Conservation (phyloP, 116 monocot genomes). For the Trichopus zeylanicus region DNA sequence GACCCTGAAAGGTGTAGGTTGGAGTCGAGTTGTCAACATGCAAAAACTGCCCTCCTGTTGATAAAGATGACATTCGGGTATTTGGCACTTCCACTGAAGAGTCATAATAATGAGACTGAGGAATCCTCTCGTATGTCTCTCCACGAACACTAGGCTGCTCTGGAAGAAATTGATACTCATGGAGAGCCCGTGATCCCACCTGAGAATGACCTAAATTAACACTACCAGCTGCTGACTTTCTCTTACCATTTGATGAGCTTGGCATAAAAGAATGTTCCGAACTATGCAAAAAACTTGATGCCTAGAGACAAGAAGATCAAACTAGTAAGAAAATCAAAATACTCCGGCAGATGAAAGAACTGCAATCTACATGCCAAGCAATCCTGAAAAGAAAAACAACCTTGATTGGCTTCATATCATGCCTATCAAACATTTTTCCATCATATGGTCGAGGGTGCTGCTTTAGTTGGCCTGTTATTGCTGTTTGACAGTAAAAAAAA, state of each 20-base stretch:
- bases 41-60: slow-evolving; percentile 28
- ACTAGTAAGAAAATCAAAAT: neutral
- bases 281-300: slow-evolving; percentile 50
- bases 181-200: slow-evolving; percentile 35
- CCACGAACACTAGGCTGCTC: slow-evolving; percentile 63
- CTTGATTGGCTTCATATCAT: slow-evolving; percentile 59
- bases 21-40: slow-evolving; percentile 57
- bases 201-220: slow-evolving; percentile 39
- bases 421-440: slow-evolving; percentile 40
- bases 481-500: slow-evolving; percentile 13
- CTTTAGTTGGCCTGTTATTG: slow-evolving; percentile 40
- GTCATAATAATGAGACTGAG: slow-evolving; percentile 52
- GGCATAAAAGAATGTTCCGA: slow-evolving; percentile 50
- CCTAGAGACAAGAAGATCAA: slow-evolving; percentile 20
- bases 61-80: slow-evolving; percentile 28
- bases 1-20: slow-evolving; percentile 47
- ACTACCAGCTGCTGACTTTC: slow-evolving; percentile 30
- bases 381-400: slow-evolving; percentile 17
- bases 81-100: slow-evolving; percentile 29
- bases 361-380: neutral
- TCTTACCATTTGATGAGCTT: slow-evolving; percentile 50
- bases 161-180: slow-evolving; percentile 88
- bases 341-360: neutral
- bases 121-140: slow-evolving; percentile 45
- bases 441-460: slow-evolving; percentile 48